phyloP scores from a whole-genome alignment of 805 yeast genomes.

The Saccharomycopsis amapae region DNA sequence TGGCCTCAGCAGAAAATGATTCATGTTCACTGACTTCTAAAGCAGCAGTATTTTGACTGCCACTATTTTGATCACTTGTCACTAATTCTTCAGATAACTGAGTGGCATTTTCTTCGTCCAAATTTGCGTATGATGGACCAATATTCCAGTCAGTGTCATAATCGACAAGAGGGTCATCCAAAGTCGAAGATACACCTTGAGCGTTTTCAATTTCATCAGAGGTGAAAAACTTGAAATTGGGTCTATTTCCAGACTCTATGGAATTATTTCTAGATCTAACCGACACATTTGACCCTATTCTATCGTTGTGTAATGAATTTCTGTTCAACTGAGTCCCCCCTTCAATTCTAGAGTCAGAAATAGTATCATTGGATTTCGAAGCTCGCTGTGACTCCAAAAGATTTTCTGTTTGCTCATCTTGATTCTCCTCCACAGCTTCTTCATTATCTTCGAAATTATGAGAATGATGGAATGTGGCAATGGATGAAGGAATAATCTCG shows the following conservation, averaged over 20 bases:
- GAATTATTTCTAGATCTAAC: slow-evolving; percentile 29
- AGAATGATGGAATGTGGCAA: slow-evolving; percentile 68
- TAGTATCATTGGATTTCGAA: no score
- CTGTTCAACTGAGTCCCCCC: slow-evolving; percentile 21
- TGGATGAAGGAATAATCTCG: slow-evolving; percentile 69
- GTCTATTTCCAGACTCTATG: slow-evolving; percentile 23
- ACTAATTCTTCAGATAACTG: neutral
- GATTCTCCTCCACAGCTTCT: neutral
- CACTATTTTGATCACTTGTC: neutral
- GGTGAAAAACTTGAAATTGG: slow-evolving; percentile 72
- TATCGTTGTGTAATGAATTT: slow-evolving; percentile 30
- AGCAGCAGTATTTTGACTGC: neutral
- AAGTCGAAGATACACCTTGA: slow-evolving; percentile 72
- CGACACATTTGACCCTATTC: slow-evolving; percentile 15
- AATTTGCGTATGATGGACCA: slow-evolving; percentile 15
- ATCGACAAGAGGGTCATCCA: slow-evolving; percentile 58
- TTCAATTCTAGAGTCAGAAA: neutral
- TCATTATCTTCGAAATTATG: slow-evolving; percentile 37
- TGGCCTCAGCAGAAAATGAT: slow-evolving; percentile 11
- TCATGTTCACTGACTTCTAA: no score
- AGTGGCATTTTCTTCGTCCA: neutral
- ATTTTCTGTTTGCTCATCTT: neutral
- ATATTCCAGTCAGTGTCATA: slow-evolving; percentile 71
- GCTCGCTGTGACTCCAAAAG: no score
- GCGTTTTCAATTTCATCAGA: slow-evolving; percentile 79